Evolutionary conservation across 306 rosid genomes (phyloP), one percentile per base, ranked within the genome.

Genomic region (Cucurbita pepo): DNA sequence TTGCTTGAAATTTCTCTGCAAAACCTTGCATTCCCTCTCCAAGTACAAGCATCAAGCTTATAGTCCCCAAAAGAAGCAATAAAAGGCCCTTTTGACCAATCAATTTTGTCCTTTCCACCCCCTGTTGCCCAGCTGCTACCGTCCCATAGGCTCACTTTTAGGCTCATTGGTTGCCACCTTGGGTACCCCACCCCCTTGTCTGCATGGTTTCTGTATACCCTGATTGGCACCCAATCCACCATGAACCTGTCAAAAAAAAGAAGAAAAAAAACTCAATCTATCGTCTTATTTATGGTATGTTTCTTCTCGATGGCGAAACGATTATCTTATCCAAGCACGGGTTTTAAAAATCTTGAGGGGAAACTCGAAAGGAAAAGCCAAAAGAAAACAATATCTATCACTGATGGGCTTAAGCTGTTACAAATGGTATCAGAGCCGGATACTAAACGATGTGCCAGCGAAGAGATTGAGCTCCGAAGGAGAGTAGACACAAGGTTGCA

Each of bases 81-180:
- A 73, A 90, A 93, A 21, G 98, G 98, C 3, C 87, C 94, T 74
- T 85, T 85, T 40, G 84, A 83, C 98, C 98, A 93, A 62, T 90
- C 89, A 74, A 87, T 86, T 77, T 93, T 90, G 45, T 93, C 98
- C 9, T 77, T 78, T 18, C 98, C 98, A 7, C 98, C 98, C 51
- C 91, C 18, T 53, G 98, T 93, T 44, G 98, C 98, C 98, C 97
- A 90, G 78, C 78, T 82, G 65, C 86, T 92, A 19, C 98, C 96
- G 34, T 93, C 79, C 97, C 96, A 93, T 56, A 93, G 78, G 58
- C 91, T 87, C 34, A 59, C 73, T 82, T 93, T 90, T 72, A 93
- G 47, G 79, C 91, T 80, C 98, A 93, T 88, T 76, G 98, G 98
- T 69, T 87, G 94, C 94, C 94, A 73, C 75, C 91, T 83, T 0